Base-by-base conservation (phyloP, 2,329 filamentous ascomycete genomes). In the Exutisphaerella laricina region DNA sequence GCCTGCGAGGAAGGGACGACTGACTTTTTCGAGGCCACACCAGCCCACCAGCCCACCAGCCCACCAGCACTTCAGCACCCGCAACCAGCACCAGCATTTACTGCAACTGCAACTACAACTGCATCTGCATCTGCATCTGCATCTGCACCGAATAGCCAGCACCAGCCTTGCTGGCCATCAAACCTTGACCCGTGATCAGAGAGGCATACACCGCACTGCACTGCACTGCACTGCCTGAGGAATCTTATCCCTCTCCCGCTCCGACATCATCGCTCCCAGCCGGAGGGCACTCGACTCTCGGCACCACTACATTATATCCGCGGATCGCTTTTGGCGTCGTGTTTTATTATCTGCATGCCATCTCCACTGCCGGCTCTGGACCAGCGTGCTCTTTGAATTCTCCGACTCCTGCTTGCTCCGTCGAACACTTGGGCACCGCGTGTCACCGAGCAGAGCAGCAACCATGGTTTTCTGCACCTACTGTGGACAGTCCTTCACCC, bases 391-490 rank as follows among this genome's bases (percentile, higher is more conserved):
- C 41, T 46, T 42, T 44, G 43, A 45, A 35, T 39, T 54, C 43
- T 45, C 46, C 51, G 48, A 45, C 43, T 29, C 42, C 44, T 35
- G 25, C 37, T 40, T 33, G 32, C 21, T 33, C 45, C 41, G 31
- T 34, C 38, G 37, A 40, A 41, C 35, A 28, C 45, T 41, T 39
- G 37, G 32, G 25, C 36, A 14, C 33, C 10, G 16, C 35, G 21
- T 13, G 9, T 13, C n/a, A n/a, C n/a, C n/a, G n/a, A n/a, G 23
- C 26, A 17, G 33, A 43, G 26, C 29, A 40, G 41, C 48, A 50
- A 42, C 45, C 26, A 73, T 74, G 71, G 70, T 73, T 21, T 74
- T 72, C 58, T 74, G 71, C 58, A 73, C 71, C 41, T 74, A 74
- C 49, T 74, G 71, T 54, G 71, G 71, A 21, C 69, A 73, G 63